Evolutionary conservation across 345 rosid genomes (phyloP), one percentile per base, ranked within the genome.

Genomic region (Physaria fendleri): DNA sequence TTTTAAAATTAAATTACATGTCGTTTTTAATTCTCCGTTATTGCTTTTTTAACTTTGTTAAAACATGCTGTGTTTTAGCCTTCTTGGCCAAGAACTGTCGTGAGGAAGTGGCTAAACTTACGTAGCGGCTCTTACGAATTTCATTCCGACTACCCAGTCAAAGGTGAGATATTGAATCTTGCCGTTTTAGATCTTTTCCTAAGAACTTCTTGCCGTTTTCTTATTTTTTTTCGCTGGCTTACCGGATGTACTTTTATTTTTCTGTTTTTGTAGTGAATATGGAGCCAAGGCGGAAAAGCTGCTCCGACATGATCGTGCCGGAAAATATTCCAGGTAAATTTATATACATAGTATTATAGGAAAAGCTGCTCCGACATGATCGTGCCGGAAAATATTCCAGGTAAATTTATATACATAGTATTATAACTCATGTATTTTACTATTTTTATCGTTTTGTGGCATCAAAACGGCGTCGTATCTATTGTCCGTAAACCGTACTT

Each of bases 51-150:
- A 1, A n/a, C 24, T 34, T 6, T 6, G 13, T 59, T 54, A 2
- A 23, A 53, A 43, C 29, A 47, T 46, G 3, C 33, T 5, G 13
- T 30, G 52, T 62, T 66, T 62, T 72, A 87, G 98, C 30, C 82
- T 32, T 82, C 88, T 35, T 87, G 98, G 98, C 91, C 94, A 2
- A 82, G 71, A 73, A 59, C 65, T 41, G 80, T 87, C 34, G 98
- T 62, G 22, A 76, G 78, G 42, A 91, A 88, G 77, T 91, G 98
- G 96, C 78, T 91, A 17, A 87, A 91, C 66, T 72, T 87, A 71
- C 82, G 76, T 30, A 78, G 83, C 43, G 72, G 81, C 66, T 81
- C 77, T 17, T 84, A 76, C 16, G 94, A 85, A 71, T 90, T 80
- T 65, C 79, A 82, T 44, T 82, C 95, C 2, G 98, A 91, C 71